Evolutionary conservation across 345 rosid genomes (phyloP), one percentile per base, ranked within the genome.

Genomic region (Eucalyptus coolabah): DNA sequence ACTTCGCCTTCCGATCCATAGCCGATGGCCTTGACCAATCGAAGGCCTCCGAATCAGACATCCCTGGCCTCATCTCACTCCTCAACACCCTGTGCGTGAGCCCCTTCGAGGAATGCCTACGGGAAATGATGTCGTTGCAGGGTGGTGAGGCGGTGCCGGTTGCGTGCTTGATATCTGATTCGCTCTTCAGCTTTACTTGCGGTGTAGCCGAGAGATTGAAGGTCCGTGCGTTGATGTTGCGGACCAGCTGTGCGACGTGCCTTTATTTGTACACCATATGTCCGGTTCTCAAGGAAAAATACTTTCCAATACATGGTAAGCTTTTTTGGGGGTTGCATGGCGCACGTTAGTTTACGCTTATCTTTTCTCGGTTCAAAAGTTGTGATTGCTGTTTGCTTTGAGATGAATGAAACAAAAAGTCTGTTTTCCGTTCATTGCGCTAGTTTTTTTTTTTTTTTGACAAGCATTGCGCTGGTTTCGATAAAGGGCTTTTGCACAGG

Each of bases 171-270:
- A 90, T 93, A 86, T 60, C 90, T 6, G 94, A 93, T 91, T 89
- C 90, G 49, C 21, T 89, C 6, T 89, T 89, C 87, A 88, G 88
- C 10, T 93, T 91, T 91, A 86, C 91, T 4, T 92, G 87, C 51
- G 92, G 65, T 86, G 92, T 93, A 53, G 90, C 92, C 18, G 89
- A 91, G 28, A 90, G 86, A 77, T 59, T 90, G 28, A 91, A 89
- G 86, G 81, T 93, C 65, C 92, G 92, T 19, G 90, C 89, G 88
- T 51, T 94, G 53, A 92, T 90, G 32, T 69, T 94, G 45, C 89
- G 94, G 88, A 93, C 94, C 16, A 50, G 94, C 14, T 90, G 92
- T 18, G 93, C 91, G 42, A 89, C 89, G 9, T 91, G 93, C 50
- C 92, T 93, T 50, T 86, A 85, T 87, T 89, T 88, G 49, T 92